Evolutionary conservation across 306 rosid genomes (phyloP).

Genomic region (Elaeagnus macrophylla): DNA sequence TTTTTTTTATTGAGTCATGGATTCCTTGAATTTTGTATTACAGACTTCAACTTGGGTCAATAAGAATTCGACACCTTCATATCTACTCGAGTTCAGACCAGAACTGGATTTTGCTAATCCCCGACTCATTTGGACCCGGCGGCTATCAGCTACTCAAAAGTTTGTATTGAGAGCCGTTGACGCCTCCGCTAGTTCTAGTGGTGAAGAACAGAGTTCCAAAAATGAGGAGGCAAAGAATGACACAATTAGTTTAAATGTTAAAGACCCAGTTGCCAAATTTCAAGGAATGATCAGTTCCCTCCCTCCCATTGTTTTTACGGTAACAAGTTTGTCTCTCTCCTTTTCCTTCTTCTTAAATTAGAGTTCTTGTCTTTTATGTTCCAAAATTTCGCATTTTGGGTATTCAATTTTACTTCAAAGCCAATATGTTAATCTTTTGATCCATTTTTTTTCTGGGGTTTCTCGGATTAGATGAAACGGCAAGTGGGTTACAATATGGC

Average conservation of each 20-base stretch:
- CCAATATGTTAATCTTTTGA: not conserved
- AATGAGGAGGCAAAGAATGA: conserved; percentile 15
- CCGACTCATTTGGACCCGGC: conserved; percentile 9
- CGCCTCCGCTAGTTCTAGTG: conserved; percentile 16
- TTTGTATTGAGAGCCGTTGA: conserved; percentile 23
- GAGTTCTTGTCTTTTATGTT: not conserved
- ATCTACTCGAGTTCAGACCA: conserved; percentile 12
- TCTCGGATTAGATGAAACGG: conserved; percentile 27
- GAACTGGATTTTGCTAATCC: conserved; percentile 10
- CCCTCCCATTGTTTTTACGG: conserved; percentile 30
- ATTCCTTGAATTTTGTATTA: conserved; percentile 1
- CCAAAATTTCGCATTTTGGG: no score
- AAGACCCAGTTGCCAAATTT: conserved; percentile 24
- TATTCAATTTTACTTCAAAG: not conserved
- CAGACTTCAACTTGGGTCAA: conserved; percentile 28
- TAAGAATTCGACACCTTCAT: conserved; percentile 16
- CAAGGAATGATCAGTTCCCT: conserved; percentile 25
- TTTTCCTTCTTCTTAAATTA: not conserved
- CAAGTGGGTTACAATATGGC: conserved; percentile 36
- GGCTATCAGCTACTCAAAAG: conserved; percentile 3
- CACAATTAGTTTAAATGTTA: conserved; percentile 4
- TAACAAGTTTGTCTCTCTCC: not conserved
- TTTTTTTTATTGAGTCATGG: not conserved
- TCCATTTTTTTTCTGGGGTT: not conserved
- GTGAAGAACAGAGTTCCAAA: conserved; percentile 10